Evolutionary conservation across 164 flowering plant species (phyloP).

Genomic region (Cinnamomum chago): DNA sequence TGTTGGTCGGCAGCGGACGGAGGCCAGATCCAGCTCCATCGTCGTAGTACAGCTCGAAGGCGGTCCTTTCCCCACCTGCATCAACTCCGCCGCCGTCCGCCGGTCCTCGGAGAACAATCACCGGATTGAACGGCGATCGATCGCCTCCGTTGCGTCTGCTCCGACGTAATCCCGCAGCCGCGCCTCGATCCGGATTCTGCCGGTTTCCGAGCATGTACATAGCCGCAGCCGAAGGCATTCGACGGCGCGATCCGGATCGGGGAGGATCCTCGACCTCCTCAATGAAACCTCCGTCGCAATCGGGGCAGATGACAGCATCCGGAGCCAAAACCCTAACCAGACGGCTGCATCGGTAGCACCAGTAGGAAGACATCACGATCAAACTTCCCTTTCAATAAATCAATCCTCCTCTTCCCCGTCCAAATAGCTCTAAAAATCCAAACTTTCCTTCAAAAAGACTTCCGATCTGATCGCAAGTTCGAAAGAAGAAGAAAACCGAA

Average conservation of each 20-base stretch:
- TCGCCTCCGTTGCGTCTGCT: constrained; percentile 45
- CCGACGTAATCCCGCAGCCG: constrained; percentile 30
- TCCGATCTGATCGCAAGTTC: background rate
- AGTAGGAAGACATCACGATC: constrained; percentile 34
- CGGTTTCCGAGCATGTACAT: constrained; percentile 40
- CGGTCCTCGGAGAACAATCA: constrained; percentile 64
- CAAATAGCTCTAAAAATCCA: constrained; percentile 3
- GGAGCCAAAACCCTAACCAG: constrained; percentile 33
- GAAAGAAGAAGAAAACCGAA: background rate
- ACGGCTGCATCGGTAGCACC: constrained; percentile 73
- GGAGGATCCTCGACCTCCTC: constrained; percentile 45
- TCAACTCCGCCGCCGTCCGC: constrained; percentile 21
- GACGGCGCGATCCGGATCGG: constrained; percentile 19
- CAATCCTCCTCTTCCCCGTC: background rate
- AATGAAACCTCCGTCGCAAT: constrained; percentile 66
- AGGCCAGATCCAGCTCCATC: constrained; percentile 75
- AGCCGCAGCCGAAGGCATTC: constrained; percentile 35
- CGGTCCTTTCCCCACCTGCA: constrained; percentile 21
- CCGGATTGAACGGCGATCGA: constrained; percentile 66
- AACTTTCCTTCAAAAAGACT: constrained; percentile 5
- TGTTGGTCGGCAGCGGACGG: constrained; percentile 61
- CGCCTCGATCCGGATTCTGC: constrained; percentile 15
- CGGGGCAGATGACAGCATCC: constrained; percentile 43
- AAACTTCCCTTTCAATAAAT: background rate
- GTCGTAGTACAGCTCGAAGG: constrained; percentile 64